Conservation (phyloP, 352 stramenopile genomes). For the Aphanomyces euteiches region DNA sequence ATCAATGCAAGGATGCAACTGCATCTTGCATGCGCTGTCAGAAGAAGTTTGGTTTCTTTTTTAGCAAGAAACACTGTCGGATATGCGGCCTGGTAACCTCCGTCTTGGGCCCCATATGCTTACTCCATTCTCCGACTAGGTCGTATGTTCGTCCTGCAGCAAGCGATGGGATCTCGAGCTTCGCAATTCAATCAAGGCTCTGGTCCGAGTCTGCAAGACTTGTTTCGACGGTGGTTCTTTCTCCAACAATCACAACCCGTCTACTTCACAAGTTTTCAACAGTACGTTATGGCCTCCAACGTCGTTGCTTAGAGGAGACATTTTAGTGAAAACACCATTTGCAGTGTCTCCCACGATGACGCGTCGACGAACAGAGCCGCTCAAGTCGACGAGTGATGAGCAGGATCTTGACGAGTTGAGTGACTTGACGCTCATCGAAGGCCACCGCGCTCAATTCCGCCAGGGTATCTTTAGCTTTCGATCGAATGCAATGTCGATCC, state of each 20-base stretch:
- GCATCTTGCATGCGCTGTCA: conserved; percentile 50
- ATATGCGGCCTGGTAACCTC: conserved; percentile 59
- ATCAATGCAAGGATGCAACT: conserved; percentile 40
- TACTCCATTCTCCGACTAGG: background rate
- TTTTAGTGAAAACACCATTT: too few relatives aligned
- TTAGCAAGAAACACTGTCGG: conserved; percentile 57
- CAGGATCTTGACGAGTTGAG: too few relatives aligned
- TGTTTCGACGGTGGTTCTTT: background rate
- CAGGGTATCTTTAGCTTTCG: conserved; percentile 14
- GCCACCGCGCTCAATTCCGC: background rate
- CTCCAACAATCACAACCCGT: too few relatives aligned
- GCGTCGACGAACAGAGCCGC: too few relatives aligned
- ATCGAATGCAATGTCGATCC: conserved; percentile 8
- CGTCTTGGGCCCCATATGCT: background rate
- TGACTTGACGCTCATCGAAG: too few relatives aligned
- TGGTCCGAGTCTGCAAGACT: conserved; percentile 3
- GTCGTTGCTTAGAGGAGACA: too few relatives aligned
- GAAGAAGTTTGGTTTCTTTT: conserved; percentile 56
- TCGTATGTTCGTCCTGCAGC: conserved; percentile 9
- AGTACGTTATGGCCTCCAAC: too few relatives aligned
- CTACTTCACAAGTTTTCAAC: too few relatives aligned
- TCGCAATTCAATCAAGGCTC: background rate
- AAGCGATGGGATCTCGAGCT: conserved; percentile 4
- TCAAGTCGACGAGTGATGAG: too few relatives aligned
- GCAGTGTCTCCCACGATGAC: too few relatives aligned